Conservation (phyloP, 2,329 filamentous ascomycete species). For the Sporothrix pseudoabietina region DNA sequence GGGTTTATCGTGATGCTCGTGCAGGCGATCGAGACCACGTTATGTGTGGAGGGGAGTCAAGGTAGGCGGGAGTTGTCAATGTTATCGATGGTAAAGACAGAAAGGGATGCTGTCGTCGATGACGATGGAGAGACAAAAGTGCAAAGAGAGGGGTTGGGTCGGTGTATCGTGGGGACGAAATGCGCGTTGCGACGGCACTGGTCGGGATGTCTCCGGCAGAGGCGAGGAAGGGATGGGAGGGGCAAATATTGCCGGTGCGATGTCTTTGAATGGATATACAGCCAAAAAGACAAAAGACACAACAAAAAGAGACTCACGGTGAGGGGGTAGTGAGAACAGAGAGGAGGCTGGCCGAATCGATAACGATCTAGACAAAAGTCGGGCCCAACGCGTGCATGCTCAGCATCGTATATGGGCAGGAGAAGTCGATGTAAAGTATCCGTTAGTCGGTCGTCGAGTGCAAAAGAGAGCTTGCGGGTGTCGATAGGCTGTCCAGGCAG, state of each 20-base stretch:
- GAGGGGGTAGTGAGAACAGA: neutral
- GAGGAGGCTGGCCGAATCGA: neutral
- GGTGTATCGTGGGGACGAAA: constrained; percentile 11
- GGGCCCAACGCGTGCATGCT: constrained; percentile 25
- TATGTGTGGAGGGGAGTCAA: neutral
- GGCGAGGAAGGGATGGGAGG: neutral
- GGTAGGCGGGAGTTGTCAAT: neutral
- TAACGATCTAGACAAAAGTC: constrained; percentile 16
- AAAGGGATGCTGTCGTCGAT: neutral
- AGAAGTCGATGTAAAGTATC: neutral
- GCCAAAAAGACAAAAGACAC: neutral
- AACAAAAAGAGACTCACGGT: neutral
- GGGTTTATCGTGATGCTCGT: neutral
- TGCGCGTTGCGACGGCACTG: constrained; percentile 1
- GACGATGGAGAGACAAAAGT: neutral
- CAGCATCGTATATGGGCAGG: constrained; percentile 15
- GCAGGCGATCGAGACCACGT: constrained; percentile 21
- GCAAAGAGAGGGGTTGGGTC: constrained; percentile 12
- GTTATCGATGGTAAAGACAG: neutral
- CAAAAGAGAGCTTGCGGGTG: neutral
- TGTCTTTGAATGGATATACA: neutral
- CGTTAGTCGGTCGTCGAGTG: neutral
- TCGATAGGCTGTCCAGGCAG: constrained; percentile 9
- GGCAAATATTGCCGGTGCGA: neutral
- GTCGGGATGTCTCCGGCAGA: neutral